phyloP scores from a whole-genome alignment of 495 filamentous ascomycete genomes.

The Lophium mytilinum region DNA sequence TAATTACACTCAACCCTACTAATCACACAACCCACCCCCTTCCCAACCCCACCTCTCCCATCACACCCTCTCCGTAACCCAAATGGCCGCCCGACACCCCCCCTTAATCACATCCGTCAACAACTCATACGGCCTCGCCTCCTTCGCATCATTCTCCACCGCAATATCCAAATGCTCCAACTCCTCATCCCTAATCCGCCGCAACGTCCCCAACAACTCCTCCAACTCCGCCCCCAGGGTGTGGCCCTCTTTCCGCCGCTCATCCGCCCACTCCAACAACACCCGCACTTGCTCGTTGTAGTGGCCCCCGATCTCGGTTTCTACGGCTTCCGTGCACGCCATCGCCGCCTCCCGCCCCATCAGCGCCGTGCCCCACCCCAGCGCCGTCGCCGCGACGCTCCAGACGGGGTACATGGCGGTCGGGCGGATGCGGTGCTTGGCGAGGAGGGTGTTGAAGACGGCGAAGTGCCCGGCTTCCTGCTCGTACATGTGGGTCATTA shows the following conservation, averaged over 20 bases:
- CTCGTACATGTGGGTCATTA: conserved; percentile 98
- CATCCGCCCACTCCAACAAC: conserved; percentile 69
- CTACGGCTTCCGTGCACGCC: conserved; percentile 97
- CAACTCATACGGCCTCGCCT: conserved; percentile 79
- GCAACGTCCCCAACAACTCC: conserved; percentile 62
- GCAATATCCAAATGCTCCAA: conserved; percentile 95
- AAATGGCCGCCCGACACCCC: conserved; percentile 86
- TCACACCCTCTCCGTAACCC: conserved; percentile 80
- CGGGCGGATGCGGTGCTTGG: conserved; percentile 83
- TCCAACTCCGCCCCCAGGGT: conserved; percentile 71
- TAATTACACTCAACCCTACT: background rate
- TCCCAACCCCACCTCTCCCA: no score
- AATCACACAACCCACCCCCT: background rate
- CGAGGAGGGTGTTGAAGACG: conserved; percentile 77
- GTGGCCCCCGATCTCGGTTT: conserved; percentile 94
- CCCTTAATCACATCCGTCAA: conserved; percentile 81
- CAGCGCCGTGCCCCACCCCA: conserved; percentile 85
- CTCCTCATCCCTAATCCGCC: conserved; percentile 89
- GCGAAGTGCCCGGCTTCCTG: conserved; percentile 83
- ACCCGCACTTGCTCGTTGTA: conserved; percentile 87
- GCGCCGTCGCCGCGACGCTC: conserved; percentile 69
- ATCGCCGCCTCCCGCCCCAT: conserved; percentile 92
- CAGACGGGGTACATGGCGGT: conserved; percentile 92
- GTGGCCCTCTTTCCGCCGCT: conserved; percentile 56
- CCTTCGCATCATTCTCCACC: conserved; percentile 81